Evolutionary conservation across 2,329 filamentous ascomycete species (phyloP), one percentile per base, ranked within the genome.

Genomic region (Claviceps sp.): DNA sequence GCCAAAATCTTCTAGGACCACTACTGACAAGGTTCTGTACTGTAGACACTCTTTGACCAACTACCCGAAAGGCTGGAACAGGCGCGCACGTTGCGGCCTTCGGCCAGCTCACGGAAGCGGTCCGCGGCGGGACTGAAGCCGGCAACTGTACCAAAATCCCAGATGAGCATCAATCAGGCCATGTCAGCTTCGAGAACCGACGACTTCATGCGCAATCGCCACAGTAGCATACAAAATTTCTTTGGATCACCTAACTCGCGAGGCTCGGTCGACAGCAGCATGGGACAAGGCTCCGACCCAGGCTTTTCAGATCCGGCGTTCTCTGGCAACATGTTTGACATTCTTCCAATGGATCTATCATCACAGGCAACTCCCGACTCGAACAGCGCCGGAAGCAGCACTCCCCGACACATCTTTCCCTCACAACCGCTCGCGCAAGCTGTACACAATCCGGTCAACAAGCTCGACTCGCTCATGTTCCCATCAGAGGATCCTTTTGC

Each of bases 381-480:
- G 34, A 68, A 67, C 23, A 71, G 70, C 58, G 66, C 69, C 1
- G 67, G 66, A 3, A 64, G 65, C 4, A 71, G 69, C 54, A 67
- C 70, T 2, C 68, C 70, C 9, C 65, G 59, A 26, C 63, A 64
- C 37, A 59, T 55, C 4, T 66, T 63, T 49, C 59, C 61, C 17
- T 60, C 64, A 3, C 66, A 68, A 9, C 61, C 62, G 8, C 57
- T 67, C 5, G 58, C 60, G 52, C 53, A 68, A 3, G 57, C 60
- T 49, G 50, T 61, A 54, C 53, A 67, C 46, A 77, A 71, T 58
- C 68, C 71, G 4, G 70, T 89, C 16, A 78, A 85, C 56, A 85
- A 87, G 62, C 75, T 90, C 6, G 83, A 83, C 53, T 80, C 82
- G 3, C 80, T 90, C 69, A 89, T 91, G 83, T 91, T 91, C 60